Evolutionary conservation across 1,139 yeast genomes (phyloP).

Genomic region (Magnusiomyces sp.): DNA sequence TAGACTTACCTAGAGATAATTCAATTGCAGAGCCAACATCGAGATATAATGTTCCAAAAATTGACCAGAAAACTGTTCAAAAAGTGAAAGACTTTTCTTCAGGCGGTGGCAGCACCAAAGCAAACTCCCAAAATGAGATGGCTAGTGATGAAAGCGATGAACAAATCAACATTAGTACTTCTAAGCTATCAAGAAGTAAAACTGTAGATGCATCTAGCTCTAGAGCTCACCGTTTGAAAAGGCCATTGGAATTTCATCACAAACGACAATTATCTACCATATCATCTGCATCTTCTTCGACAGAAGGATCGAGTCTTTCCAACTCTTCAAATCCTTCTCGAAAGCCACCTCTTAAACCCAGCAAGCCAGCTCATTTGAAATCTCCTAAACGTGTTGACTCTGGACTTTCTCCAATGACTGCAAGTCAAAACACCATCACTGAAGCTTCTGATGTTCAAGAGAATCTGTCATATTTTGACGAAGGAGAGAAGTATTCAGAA

Average conservation of each 20-base stretch:
- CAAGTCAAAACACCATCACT: slow-evolving; percentile 4
- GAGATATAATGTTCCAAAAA: no score
- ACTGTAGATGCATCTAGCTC: no score
- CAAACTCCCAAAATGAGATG: no score
- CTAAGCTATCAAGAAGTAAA: no score
- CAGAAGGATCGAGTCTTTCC: slow-evolving; percentile 1
- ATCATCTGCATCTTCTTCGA: slow-evolving; percentile 20
- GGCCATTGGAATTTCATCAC: slow-evolving; percentile 16
- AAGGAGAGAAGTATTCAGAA: background rate
- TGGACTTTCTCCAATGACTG: background rate
- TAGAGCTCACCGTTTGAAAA: slow-evolving; percentile 1
- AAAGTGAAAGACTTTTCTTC: no score
- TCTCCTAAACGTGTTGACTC: slow-evolving; percentile 15
- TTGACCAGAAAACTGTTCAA: no score
- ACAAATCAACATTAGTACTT: no score
- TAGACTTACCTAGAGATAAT: background rate
- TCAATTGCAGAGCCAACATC: background rate
- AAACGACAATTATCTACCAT: slow-evolving; percentile 21
- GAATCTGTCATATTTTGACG: background rate
- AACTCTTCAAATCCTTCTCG: background rate
- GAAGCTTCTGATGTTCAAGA: background rate
- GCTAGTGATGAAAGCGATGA: background rate
- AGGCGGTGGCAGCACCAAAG: no score
- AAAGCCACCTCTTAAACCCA: slow-evolving; percentile 44
- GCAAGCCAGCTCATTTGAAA: slow-evolving; percentile 49